A percentile compares a stretch with the other conserved stretches of the same genome.
Evolutionary conservation across 148 eudicot genomes (phyloP).

Genomic region (Fagopyrum tataricum): DNA sequence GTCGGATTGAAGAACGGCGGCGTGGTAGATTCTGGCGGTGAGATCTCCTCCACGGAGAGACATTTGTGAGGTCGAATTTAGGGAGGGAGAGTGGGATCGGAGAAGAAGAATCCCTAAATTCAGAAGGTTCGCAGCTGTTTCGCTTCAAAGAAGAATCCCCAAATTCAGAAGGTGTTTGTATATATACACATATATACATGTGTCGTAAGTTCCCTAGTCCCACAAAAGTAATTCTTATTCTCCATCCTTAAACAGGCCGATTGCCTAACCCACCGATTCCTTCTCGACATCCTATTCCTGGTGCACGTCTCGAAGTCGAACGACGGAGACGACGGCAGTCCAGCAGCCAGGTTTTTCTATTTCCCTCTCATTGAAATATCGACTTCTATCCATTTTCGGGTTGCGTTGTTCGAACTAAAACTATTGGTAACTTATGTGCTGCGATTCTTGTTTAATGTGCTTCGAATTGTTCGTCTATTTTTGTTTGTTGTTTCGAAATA

Average conservation of each 20-base stretch:
- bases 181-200: no score
- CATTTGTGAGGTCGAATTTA: neutral
- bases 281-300: neutral
- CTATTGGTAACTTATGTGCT: neutral
- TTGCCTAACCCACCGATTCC: neutral
- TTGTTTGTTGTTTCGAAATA: neutral
- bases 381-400: neutral
- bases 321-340: neutral
- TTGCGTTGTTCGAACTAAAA: neutral
- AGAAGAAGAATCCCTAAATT: neutral
- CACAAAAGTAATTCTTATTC: no score
- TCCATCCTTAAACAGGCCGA: neutral
- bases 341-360: neutral
- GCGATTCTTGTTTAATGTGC: neutral
- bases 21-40: conserved; percentile 23
- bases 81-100: conserved; percentile 19
- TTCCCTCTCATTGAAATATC: neutral
- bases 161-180: no score
- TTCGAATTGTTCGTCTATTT: neutral
- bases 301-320: neutral
- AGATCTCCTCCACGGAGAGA: conserved; percentile 31
- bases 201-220: no score
- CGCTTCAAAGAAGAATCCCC: no score
- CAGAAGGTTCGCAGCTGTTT: neutral
- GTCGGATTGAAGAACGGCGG: conserved; percentile 26